A percentile compares a stretch with the other conserved stretches of the same genome.
phyloP scores from a whole-genome alignment of 176 grass and related monocot genomes.

The Bromus sterilis region DNA sequence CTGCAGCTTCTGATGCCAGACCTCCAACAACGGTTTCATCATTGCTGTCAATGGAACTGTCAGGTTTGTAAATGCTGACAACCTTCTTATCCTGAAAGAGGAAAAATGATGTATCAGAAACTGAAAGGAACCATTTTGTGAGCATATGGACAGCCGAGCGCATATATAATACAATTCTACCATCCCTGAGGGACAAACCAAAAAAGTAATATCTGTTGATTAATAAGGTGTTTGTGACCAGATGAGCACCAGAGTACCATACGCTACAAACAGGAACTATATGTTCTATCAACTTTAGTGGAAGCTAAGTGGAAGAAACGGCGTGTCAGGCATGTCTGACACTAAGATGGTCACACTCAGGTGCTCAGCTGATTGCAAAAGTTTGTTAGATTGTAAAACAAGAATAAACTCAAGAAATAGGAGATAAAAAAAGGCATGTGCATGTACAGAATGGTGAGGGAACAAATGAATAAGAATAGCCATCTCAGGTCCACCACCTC shows the following conservation, averaged over 20 bases:
- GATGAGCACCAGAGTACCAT: background rate
- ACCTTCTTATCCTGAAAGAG: conserved; percentile 67
- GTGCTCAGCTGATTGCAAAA: background rate
- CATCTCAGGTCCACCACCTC: background rate
- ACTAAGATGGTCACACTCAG: background rate
- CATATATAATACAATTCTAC: background rate
- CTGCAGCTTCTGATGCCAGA: conserved; percentile 37
- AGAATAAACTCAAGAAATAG: conserved; percentile 2
- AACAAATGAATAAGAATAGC: background rate
- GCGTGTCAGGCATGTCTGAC: background rate
- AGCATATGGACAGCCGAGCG: background rate
- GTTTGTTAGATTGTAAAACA: background rate
- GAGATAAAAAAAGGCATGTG: background rate
- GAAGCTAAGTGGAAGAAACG: background rate
- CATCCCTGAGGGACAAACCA: background rate
- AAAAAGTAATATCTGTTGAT: background rate
- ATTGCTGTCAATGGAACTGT: conserved; percentile 33
- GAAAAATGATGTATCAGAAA: background rate
- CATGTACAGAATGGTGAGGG: background rate
- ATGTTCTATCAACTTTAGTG: background rate
- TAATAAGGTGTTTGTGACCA: background rate
- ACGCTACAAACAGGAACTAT: background rate
- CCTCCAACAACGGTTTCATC: conserved; percentile 27
- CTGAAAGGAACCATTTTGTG: background rate
- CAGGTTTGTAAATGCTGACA: conserved; percentile 40